A percentile compares a stretch with the other conserved stretches of the same genome.
These are phyloP conservation scores for Myxozyma neglecta DNA, from an alignment of 805 yeast genomes.

Conservation along the genomic window DNA sequence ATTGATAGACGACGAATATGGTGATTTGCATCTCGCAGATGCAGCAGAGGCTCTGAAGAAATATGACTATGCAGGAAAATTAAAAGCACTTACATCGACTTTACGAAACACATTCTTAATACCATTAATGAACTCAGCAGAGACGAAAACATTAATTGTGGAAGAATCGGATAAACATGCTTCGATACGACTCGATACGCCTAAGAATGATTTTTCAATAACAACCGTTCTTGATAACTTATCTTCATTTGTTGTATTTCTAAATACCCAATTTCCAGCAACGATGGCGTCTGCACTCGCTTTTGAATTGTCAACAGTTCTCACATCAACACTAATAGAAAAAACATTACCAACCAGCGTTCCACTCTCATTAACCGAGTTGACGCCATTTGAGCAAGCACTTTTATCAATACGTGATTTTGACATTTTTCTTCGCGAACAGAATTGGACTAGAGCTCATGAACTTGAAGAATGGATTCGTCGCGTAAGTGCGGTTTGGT, in stretches of 20 bases:
- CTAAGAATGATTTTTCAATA: not conserved
- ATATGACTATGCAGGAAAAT: conserved; percentile 21
- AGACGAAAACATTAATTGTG: not conserved
- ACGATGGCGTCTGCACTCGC: conserved; percentile 11
- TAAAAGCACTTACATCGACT: conserved; percentile 10
- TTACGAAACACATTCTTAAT: conserved; percentile 5
- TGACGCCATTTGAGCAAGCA: conserved; percentile 10
- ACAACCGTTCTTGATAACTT: conserved; percentile 2
- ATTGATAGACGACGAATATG: not conserved
- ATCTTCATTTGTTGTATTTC: conserved; percentile 7
- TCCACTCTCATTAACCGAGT: conserved; percentile 12
- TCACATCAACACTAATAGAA: conserved; percentile 19
- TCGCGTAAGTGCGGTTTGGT: conserved; percentile 29
- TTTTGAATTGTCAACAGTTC: conserved; percentile 12
- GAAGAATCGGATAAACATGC: not conserved
- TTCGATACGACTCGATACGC: not conserved
- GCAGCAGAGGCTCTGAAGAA: conserved; percentile 17
- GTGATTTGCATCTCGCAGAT: conserved; percentile 6
- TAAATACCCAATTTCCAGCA: conserved; percentile 14
- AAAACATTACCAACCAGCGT: conserved; percentile 9
- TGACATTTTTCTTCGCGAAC: conserved; percentile 13
- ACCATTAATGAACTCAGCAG: conserved; percentile 4
- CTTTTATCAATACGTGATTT: conserved; percentile 11
- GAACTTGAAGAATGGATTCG: conserved; percentile 25
- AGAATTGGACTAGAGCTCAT: conserved; percentile 10